Base-by-base conservation (phyloP, 148 eudicot species). In the Polygonum maritimum region DNA sequence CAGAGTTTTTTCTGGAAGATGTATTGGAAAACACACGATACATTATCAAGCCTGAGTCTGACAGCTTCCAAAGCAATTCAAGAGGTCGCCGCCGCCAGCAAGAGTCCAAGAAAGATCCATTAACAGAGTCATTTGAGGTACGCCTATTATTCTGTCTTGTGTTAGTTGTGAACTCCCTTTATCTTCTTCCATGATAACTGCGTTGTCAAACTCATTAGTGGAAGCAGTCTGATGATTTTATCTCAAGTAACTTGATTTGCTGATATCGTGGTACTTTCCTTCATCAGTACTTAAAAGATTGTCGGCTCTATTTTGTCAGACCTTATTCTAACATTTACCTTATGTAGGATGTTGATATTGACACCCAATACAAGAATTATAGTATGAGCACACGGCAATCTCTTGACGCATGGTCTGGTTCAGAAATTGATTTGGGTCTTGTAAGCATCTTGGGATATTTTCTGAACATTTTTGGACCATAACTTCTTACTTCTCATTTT, bases 341-440 rank as follows among this genome's bases (percentile, higher is more conserved):
- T 71, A 54, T 75, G 75, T 76, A 95, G 98, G 96, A 90, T 58
- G 87, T 82, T 70, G 94, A 95, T 78, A 85, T 90, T 80, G 83
- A 85, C 79, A 80, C 90, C 48, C 87, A 84, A 47, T 95, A 90
- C 89, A 88, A 87, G 79, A 82, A 74, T 77, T 95, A 90, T 84
- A 95, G 83, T 69, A 39, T 60, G 73, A 84, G 72, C 70, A 90
- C 97, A 63, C 89, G 96, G 79, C 86, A 83, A 77, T 90, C 96
- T 77, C 97, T 95, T 73, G 97, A 92, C 75, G 94, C 98, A 57
- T 95, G 98, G 98, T 90, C 96, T 81, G 86, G 88, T 73, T 76
- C 83, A 48, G 85, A 85, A 81, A 89, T 89, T 78, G 97, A 95
- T 81, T 80, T 92, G 83, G 93, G 92, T 78, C 97, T 95, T 78